Evolutionary conservation across 257 asterid genomes (phyloP), one percentile per base, ranked within the genome.

Genomic region (Nicotiana tomentosiformis): DNA sequence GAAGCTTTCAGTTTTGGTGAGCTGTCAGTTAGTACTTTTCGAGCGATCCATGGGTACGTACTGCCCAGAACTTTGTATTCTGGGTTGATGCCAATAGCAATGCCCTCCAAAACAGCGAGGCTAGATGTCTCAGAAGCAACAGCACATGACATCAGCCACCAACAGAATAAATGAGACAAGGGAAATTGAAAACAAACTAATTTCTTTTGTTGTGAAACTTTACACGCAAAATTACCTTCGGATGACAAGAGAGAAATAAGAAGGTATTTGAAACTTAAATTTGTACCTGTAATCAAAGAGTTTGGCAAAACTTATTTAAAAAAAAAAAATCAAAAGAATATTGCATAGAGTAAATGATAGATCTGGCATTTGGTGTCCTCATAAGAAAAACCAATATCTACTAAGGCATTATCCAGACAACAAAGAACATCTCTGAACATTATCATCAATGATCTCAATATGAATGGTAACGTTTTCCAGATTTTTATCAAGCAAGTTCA

Each of bases 21-120:
- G 88, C 91, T 87, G 88, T 92, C 98, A 79, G 94, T 94, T 46
- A 96, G 95, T 74, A 96, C 98, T 87, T 96, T 96, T 83, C 93
- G 90, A 58, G 99, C 99, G 81, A 96, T 96, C 98, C 98, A 96
- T 82, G 99, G 99, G 84, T 96, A 96, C 18, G 99, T 94, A 86
- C 94, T 96, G 83, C 99, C 98, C 90, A 96, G 87, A 86, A 96
- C 99, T 90, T 96, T 96, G 91, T 96, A 96, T 84, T 88, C 83
- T 67, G 96, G 98, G 69, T 96, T 88, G 76, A 82, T 87, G 90
- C 91, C 86, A 81, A 96, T 87, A 74, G 98, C 99, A 82, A 96
- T 94, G 64, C 99, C 98, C 88, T 96, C 99, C 89, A 94, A 86
- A 85, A 96, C 98, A 69, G 99, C 99, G 18, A 96, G 94, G 88